A percentile compares a stretch with the other conserved stretches of the same genome.
phyloP scores from a whole-genome alignment of 2,329 filamentous ascomycete species.

The Cryoendolithus antarcticus region DNA sequence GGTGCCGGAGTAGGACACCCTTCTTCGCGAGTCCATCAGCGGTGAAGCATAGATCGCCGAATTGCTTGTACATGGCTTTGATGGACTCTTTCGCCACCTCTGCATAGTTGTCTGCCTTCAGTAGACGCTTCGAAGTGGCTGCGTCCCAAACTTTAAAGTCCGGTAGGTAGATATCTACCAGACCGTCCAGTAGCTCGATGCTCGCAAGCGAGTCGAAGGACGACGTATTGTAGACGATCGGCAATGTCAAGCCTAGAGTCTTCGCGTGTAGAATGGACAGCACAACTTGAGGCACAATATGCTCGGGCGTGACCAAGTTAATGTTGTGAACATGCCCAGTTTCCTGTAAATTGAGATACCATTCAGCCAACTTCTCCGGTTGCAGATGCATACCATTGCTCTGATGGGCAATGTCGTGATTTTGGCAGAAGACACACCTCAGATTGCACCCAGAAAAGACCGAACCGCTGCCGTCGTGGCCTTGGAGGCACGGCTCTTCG shows the following conservation, averaged over 20 bases:
- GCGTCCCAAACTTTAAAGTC: conserved; percentile 75
- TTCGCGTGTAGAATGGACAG: conserved; percentile 62
- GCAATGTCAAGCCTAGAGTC: conserved; percentile 55
- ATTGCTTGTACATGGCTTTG: conserved; percentile 66
- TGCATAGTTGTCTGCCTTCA: conserved; percentile 70
- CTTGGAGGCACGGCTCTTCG: conserved; percentile 72
- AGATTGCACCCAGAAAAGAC: conserved; percentile 70
- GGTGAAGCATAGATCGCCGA: conserved; percentile 74
- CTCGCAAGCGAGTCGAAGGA: conserved; percentile 66
- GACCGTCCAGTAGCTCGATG: conserved; percentile 59
- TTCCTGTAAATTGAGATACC: conserved; percentile 72
- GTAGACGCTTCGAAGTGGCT: conserved; percentile 52
- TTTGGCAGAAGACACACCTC: conserved; percentile 67
- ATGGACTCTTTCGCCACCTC: conserved; percentile 62
- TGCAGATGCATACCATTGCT: conserved; percentile 67
- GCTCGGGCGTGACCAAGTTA: conserved; percentile 76
- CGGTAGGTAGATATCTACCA: conserved; percentile 78
- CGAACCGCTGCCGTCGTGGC: conserved; percentile 65
- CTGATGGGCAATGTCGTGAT: conserved; percentile 72
- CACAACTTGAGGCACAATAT: conserved; percentile 73
- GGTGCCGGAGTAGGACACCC: conserved; percentile 62
- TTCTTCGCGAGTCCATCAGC: conserved; percentile 68
- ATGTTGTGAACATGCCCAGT: conserved; percentile 76
- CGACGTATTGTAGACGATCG: conserved; percentile 76
- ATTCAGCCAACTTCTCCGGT: conserved; percentile 65